These are phyloP conservation scores for Celoporthe dispersa DNA, from an alignment of 2,329 filamentous ascomycete species.

Conservation along the genomic window DNA sequence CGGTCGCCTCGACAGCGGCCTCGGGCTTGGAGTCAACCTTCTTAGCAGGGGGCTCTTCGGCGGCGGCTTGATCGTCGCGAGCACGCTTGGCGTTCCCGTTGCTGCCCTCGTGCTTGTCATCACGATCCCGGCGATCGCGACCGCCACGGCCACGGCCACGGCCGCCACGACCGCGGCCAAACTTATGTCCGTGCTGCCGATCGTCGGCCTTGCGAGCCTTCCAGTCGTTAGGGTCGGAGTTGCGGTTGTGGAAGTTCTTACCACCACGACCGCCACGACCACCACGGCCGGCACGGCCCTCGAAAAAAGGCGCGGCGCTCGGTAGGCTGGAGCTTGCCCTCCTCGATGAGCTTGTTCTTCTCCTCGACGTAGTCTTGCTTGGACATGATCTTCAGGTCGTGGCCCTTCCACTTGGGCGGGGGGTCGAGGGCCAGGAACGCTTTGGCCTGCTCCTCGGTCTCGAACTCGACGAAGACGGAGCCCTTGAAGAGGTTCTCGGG, in stretches of 20 bases:
- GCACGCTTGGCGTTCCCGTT: constrained; percentile 54
- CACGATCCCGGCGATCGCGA: constrained; percentile 47
- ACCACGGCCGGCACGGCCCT: constrained; percentile 44
- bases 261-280: constrained; percentile 46
- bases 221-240: constrained; percentile 60
- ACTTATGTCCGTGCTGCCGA: constrained; percentile 62
- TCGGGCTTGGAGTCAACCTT: constrained; percentile 62
- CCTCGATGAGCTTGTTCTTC: constrained; percentile 73
- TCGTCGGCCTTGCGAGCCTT: constrained; percentile 67
- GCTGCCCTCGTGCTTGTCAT: constrained; percentile 42
- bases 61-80: constrained; percentile 54
- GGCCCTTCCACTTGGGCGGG: constrained; percentile 81
- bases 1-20: constrained; percentile 33
- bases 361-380: constrained; percentile 87
- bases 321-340: constrained; percentile 69
- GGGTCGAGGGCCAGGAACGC: constrained; percentile 81
- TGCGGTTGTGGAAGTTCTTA: constrained; percentile 42
- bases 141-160: constrained; percentile 47
- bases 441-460: constrained; percentile 75
- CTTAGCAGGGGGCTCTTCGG: constrained; percentile 59
- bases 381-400: constrained; percentile 79
- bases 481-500: constrained; percentile 84
- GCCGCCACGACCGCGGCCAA: constrained; percentile 44
- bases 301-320: constrained; percentile 50
- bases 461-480: constrained; percentile 94